Base-by-base conservation (phyloP, 768 basidiomycete species). In the Filobasidium floriforme region DNA sequence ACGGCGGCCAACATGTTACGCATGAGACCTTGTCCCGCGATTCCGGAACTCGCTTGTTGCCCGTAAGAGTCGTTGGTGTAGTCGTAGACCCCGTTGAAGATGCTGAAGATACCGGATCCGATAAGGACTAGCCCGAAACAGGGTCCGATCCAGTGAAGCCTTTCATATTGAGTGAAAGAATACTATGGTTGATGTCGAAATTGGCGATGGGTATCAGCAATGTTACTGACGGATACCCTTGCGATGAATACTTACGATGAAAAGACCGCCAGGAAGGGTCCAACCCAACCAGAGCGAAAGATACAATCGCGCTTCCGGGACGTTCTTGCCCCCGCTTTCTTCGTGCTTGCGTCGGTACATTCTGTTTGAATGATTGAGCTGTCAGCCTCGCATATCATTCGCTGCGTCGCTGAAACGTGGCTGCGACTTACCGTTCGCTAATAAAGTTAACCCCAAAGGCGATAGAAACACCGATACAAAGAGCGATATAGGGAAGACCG, bases 221-320 rank as follows among this genome's bases (percentile, higher is more conserved):
- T 3, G 2, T 15, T 22, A 12, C 6, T 5, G 2, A 49, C 14
- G 15, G 46, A 18, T 14, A 14, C 2, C 14, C 46, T 49, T 24
- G 54, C 19, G 4, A 3, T 6, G 15, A 7, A 61, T 26, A 28
- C 63, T 51, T 15, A 46, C 68, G 54, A 60, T 65, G 54, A 69
- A 69, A 19, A 69, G 65, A 5, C 61, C 57, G 1, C 65, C 68
- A 1, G 68, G 68, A 19, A 69, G 32, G 0, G 68, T 51, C 62
- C 62, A 51, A 7, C 62, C 62, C 24, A 63, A 40, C 24, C 37
- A 63, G 26, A 63, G 28, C n/a, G 49, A 61, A 41, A 69, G 57
- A 37, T 69, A 69, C 7, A 69, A 55, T 19, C 68, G 37, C 15
- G 64, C 64, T 60, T 69, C 68, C 2, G 65, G 68, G 46, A 69